Conservation (phyloP, 164 flowering plant genomes). For the Vitis riparia region DNA sequence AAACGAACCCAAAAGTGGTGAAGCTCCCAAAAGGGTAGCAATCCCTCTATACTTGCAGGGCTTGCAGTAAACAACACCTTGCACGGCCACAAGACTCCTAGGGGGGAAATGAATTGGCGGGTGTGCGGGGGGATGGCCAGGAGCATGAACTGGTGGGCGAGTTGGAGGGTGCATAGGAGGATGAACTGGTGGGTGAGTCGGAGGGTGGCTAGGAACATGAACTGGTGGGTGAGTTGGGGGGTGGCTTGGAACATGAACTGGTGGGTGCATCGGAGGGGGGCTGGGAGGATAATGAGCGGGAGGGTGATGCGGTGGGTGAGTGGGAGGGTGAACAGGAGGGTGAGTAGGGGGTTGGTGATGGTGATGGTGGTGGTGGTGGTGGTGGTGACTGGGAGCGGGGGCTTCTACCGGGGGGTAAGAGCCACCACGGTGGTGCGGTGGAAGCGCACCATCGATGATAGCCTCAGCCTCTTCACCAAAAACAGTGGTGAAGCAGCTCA, state of each 20-base stretch:
- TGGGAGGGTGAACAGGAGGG: neutral
- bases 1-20: conserved; percentile 45
- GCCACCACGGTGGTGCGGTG: neutral
- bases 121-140: conserved; percentile 8
- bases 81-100: conserved; percentile 46
- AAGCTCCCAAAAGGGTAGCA: conserved; percentile 46
- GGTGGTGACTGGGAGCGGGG: conserved; percentile 6
- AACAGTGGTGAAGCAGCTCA: conserved; percentile 9
- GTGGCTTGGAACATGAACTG: conserved; percentile 8
- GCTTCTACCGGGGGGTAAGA: neutral
- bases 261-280: conserved; percentile 3
- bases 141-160: conserved; percentile 14
- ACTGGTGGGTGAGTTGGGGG: conserved; percentile 10
- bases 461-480: neutral
- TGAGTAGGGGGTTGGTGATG: conserved; percentile 15
- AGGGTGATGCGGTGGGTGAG: conserved; percentile 11
- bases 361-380: conserved; percentile 30
- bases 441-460: neutral
- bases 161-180: conserved; percentile 9
- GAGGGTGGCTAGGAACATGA: conserved; percentile 1
- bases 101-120: conserved; percentile 10
- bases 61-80: conserved; percentile 72
- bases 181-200: conserved; percentile 11
- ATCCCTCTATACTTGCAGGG: conserved; percentile 51
- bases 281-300: conserved; percentile 2